phyloP scores from a whole-genome alignment of 768 basidiomycete species.

The Tephrocybe sp. region DNA sequence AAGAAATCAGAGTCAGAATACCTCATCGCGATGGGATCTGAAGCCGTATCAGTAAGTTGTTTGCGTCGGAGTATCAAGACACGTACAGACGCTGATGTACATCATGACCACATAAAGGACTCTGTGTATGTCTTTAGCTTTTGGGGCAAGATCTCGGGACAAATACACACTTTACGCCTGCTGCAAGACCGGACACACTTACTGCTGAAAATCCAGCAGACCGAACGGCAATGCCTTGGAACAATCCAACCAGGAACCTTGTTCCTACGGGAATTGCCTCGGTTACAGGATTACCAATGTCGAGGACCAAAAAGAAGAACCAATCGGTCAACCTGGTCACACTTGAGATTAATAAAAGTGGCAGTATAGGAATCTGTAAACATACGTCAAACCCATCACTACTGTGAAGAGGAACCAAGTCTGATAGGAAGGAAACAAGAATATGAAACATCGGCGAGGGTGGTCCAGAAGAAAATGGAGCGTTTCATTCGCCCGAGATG shows the following conservation, averaged over 20 bases:
- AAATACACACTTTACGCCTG: conserved; percentile 76
- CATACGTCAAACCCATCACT: conserved; percentile 68
- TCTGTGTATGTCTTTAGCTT: conserved; percentile 34
- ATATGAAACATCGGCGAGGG: conserved; percentile 87
- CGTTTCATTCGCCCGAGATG: conserved; percentile 70
- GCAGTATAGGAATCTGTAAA: neutral
- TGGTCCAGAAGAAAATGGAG: conserved; percentile 92
- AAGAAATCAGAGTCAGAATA: conserved; percentile 20
- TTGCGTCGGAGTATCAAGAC: neutral
- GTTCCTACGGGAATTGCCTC: conserved; percentile 66
- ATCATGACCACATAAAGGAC: conserved; percentile 92
- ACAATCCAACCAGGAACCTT: conserved; percentile 68
- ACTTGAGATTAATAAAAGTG: neutral
- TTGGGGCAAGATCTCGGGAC: neutral
- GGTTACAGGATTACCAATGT: conserved; percentile 75
- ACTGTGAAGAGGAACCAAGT: conserved; percentile 86
- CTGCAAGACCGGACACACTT: conserved; percentile 67
- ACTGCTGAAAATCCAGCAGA: conserved; percentile 88
- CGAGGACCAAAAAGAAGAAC: conserved; percentile 85
- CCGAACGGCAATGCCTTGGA: conserved; percentile 81
- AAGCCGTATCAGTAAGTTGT: neutral
- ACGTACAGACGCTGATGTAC: conserved; percentile 82
- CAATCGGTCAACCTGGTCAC: conserved; percentile 73
- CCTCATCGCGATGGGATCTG: conserved; percentile 84
- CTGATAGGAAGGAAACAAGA: conserved; percentile 90